These are phyloP conservation scores for Candida endomychidarum DNA, from an alignment of 805 yeast species.

Conservation along the genomic window DNA sequence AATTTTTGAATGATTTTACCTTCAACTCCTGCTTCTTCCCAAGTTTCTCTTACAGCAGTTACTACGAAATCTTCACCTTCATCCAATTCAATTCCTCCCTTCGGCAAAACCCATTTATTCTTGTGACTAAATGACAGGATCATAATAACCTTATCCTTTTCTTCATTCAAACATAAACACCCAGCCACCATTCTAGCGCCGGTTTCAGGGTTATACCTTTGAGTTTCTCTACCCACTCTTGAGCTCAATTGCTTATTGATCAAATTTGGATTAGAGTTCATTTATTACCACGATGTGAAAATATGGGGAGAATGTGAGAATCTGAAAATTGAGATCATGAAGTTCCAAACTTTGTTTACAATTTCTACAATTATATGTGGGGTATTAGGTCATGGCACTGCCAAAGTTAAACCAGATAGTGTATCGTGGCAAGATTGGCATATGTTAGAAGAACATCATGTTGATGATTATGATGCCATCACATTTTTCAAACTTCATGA, in stretches of 20 bases:
- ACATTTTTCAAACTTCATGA: slow-evolving; percentile 84
- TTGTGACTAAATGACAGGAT: slow-evolving; percentile 70
- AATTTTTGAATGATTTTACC: slow-evolving; percentile 59
- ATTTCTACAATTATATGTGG: no score
- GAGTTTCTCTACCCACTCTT: slow-evolving; percentile 59
- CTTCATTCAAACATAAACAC: slow-evolving; percentile 66
- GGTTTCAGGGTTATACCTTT: slow-evolving; percentile 53
- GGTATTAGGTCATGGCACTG: neutral
- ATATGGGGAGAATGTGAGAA: slow-evolving; percentile 6
- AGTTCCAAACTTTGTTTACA: neutral
- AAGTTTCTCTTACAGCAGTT: slow-evolving; percentile 83
- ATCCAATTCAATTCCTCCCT: slow-evolving; percentile 92
- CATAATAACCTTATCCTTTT: slow-evolving; percentile 66
- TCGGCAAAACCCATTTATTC: slow-evolving; percentile 85
- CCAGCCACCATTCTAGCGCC: slow-evolving; percentile 95
- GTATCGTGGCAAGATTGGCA: slow-evolving; percentile 83
- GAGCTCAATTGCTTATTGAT: slow-evolving; percentile 20
- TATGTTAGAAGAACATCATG: slow-evolving; percentile 84
- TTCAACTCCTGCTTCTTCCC: slow-evolving; percentile 96
- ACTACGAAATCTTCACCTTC: slow-evolving; percentile 51
- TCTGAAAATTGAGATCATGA: neutral
- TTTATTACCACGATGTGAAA: neutral
- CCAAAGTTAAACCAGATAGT: slow-evolving; percentile 44
- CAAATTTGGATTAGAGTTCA: slow-evolving; percentile 12
- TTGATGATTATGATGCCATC: slow-evolving; percentile 70